phyloP scores from a whole-genome alignment of 192 early-diverging fungal genomes.

The Chytriomyces confervae region DNA sequence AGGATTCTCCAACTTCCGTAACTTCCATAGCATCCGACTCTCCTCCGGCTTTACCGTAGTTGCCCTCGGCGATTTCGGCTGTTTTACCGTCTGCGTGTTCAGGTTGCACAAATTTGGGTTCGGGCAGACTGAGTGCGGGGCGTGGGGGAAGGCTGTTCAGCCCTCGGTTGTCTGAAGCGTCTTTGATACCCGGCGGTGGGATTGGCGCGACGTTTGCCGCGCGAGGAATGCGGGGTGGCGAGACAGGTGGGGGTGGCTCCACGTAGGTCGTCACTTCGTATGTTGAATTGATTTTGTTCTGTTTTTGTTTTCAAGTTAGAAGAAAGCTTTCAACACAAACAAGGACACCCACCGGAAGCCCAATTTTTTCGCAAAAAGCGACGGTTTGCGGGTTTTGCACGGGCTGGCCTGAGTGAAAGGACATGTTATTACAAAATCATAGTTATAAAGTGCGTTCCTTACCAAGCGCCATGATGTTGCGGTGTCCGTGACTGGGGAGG shows the following conservation, averaged over 20 bases:
- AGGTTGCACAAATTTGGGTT: background rate
- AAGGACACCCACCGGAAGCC: constrained; percentile 13
- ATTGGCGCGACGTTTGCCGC: background rate
- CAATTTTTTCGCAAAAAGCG: constrained; percentile 64
- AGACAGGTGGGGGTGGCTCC: background rate
- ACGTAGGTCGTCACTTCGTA: constrained; percentile 25
- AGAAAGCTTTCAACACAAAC: background rate
- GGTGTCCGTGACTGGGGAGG: background rate
- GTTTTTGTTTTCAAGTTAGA: background rate
- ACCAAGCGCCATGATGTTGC: constrained; percentile 5
- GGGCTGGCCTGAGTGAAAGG: constrained; percentile 34
- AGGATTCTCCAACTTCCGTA: no score
- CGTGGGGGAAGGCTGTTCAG: constrained; percentile 9
- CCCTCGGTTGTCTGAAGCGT: background rate
- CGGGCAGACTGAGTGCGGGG: constrained; percentile 8
- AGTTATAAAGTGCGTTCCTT: background rate
- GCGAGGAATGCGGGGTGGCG: background rate
- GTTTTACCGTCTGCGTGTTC: background rate
- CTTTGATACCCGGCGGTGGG: background rate
- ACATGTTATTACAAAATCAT: constrained; percentile 6
- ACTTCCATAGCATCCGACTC: no score
- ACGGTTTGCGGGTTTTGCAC: constrained; percentile 87
- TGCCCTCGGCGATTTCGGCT: background rate
- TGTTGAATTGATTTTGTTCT: constrained; percentile 28
- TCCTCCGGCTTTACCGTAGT: background rate